phyloP scores from a whole-genome alignment of 2,329 filamentous ascomycete species.

The Aspergillus ochraceoroseus region DNA sequence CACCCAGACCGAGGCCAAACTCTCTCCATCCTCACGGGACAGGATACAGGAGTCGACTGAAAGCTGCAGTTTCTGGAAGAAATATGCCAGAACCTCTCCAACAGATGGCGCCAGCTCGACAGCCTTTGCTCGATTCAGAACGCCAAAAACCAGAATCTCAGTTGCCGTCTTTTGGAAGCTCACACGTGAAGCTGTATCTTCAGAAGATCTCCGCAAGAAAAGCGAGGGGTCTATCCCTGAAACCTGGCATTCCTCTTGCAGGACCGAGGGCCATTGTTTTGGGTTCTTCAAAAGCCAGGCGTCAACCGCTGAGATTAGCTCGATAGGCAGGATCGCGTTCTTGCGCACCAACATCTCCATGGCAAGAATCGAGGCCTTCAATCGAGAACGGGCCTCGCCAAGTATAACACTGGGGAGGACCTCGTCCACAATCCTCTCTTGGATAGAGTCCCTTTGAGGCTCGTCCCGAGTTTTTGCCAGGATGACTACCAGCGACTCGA shows the following conservation, averaged over 20 bases:
- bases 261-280: constrained; percentile 30
- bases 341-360: constrained; percentile 39
- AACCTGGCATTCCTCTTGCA: constrained; percentile 32
- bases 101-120: constrained; percentile 29
- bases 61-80: constrained; percentile 30
- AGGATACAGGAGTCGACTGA: constrained; percentile 1
- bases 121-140: constrained; percentile 32
- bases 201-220: constrained; percentile 18
- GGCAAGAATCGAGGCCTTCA: constrained; percentile 37
- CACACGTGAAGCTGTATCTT: constrained; percentile 13
- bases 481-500: constrained; percentile 39
- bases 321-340: constrained; percentile 30
- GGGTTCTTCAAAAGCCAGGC: constrained; percentile 34
- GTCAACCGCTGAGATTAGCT: constrained; percentile 29
- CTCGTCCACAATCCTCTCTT: constrained; percentile 24
- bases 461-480: constrained; percentile 29
- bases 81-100: constrained; percentile 27
- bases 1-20: constrained; percentile 34
- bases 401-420: constrained; percentile 38
- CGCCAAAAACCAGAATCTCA: constrained; percentile 30
- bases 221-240: constrained; percentile 25
- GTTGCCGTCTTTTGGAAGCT: constrained; percentile 21
- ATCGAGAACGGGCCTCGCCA: constrained; percentile 37
- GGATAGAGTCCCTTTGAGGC: constrained; percentile 20
- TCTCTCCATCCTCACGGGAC: constrained; percentile 10